phyloP scores from a whole-genome alignment of 768 basidiomycete species.

The Ramaria rubella region DNA sequence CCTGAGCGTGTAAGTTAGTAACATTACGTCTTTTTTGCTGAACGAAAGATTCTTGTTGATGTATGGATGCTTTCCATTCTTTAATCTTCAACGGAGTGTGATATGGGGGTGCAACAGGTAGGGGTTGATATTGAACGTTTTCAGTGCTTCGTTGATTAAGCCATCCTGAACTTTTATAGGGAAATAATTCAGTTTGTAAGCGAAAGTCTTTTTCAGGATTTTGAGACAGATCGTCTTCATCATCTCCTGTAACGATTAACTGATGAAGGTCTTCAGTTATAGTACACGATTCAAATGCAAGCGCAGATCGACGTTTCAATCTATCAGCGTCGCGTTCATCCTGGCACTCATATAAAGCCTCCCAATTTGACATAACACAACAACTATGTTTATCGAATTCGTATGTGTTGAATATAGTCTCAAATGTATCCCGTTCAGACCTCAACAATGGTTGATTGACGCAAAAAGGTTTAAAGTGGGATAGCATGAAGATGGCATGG shows the following conservation, averaged over 20 bases:
- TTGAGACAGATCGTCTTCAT: neutral
- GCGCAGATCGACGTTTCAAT: conserved; percentile 6
- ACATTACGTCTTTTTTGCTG: neutral
- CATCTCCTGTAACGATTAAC: neutral
- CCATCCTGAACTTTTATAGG: neutral
- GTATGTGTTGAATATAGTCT: neutral
- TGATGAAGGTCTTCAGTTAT: neutral
- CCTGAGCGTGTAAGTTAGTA: neutral
- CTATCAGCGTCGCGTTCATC: conserved; percentile 16
- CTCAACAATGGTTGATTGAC: neutral
- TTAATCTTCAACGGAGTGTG: neutral
- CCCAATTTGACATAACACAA: conserved; percentile 11
- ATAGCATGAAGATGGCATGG: conserved; percentile 30
- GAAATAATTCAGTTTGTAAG: neutral
- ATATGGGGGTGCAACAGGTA: neutral
- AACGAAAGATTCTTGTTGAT: neutral
- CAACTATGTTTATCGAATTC: neutral
- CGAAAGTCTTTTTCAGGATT: neutral
- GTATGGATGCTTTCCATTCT: neutral
- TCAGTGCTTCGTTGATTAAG: neutral
- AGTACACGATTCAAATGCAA: neutral
- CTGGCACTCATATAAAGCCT: conserved; percentile 13
- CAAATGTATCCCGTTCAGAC: neutral
- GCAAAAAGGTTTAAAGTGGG: conserved; percentile 36
- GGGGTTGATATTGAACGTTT: neutral